Base-by-base conservation (phyloP, 2,329 filamentous ascomycete species). In the Beauveria bassiana region DNA sequence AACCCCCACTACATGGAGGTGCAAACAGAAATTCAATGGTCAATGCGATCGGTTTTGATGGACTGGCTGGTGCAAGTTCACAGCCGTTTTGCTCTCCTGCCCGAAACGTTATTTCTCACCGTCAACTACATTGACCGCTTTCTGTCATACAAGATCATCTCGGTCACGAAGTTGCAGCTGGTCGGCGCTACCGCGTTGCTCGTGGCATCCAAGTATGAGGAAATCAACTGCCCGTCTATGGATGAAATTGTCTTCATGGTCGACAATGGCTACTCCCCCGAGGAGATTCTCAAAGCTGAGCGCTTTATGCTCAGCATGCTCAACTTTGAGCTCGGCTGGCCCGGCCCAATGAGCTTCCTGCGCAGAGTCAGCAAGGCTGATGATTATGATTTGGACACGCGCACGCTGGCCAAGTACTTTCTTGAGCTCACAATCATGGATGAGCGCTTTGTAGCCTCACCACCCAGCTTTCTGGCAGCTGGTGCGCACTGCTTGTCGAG, bases 181-280 rank as follows among this genome's bases (percentile, higher is more conserved):
- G 95, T 98, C 57, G 95, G 95, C 52, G 93, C 95, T 24, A 98
- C 95, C 4, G 95, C 95, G 28, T 89, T 99, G 67, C 93, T 98
- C 69, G 88, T 99, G 64, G 95, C 95, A 14, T 90, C 95, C 68
- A 99, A 99, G 77, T 99, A 97, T 72, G 95, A 99, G 75, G 95
- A 99, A 78, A 97, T 99, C 79, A 96, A 96, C 75, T 96, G 93
- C 74, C 95, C 93, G 26, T 96, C 93, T 1, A 86, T 99, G 24
- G 85, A 89, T 64, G 95, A 99, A 79, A 96, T 99, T 70, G 90
- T 96, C 63, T 98, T 93, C 79, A 98, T 99, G 93, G 95, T 99
- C 46, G 95, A 99, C 72, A 85, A 87, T 49, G 92, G 91, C 61
- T 99, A 97, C 76, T 89, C 84, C 3, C 82, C 85, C 18, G 93